Conservation (phyloP, 345 rosid species). For the Heritiera fomes region DNA sequence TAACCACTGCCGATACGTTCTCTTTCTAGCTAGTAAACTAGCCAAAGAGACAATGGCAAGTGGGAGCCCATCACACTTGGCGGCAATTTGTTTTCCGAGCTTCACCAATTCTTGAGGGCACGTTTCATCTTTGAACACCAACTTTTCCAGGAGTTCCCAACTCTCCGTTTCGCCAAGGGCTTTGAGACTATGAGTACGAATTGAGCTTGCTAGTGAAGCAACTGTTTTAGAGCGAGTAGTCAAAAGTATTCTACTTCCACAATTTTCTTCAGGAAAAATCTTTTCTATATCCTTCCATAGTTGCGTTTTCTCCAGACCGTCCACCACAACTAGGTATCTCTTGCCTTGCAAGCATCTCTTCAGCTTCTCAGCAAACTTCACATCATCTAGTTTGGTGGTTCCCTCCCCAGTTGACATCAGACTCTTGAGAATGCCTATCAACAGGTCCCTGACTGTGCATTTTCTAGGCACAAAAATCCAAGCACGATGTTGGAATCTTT, state of each 20-base stretch:
- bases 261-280: not conserved
- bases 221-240: constrained; percentile 4
- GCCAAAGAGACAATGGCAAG: constrained; percentile 9
- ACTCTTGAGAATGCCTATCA: not conserved
- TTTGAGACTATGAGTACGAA: not conserved
- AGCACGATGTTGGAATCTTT: constrained; percentile 27
- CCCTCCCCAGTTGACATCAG: not conserved
- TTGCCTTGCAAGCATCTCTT: not conserved
- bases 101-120: not conserved
- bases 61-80: constrained; percentile 16
- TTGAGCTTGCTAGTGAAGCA: not conserved
- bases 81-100: constrained; percentile 11
- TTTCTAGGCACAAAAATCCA: constrained; percentile 34
- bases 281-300: constrained; percentile 4
- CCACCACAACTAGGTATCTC: constrained; percentile 12
- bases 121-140: constrained; percentile 4
- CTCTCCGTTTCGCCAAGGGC: not conserved
- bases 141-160: constrained; percentile 6
- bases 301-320: constrained; percentile 2
- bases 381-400: not conserved
- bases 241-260: constrained; percentile 1
- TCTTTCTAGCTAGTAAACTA: constrained; percentile 7
- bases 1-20: not conserved
- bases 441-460: constrained; percentile 21
- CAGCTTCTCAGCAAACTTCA: not conserved